Percentiles rank a stretch among this genome's conserved stretches.
phyloP scores from a whole-genome alignment of 495 filamentous ascomycete species.

The Stereocaulon alpinum region DNA sequence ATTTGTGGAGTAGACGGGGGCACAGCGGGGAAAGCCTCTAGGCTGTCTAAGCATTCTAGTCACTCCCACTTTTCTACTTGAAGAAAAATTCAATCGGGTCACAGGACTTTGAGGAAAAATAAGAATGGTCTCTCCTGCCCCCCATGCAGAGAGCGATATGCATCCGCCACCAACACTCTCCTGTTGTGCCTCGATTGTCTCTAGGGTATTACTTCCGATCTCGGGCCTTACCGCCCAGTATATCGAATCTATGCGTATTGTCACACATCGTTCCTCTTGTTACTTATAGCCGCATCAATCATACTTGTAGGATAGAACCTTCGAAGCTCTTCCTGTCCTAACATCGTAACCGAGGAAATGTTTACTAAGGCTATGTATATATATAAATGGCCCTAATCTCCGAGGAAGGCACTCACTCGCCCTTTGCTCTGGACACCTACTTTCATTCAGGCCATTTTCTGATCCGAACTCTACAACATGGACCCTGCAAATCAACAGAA shows the following conservation, averaged over 20 bases:
- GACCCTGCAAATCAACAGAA: conserved; percentile 34
- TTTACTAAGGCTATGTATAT: neutral
- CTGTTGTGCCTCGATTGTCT: neutral
- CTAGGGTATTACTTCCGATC: conserved; percentile 10
- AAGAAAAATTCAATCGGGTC: conserved; percentile 11
- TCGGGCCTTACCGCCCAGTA: conserved; percentile 14
- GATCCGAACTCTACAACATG: conserved; percentile 26
- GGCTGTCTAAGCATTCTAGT: neutral
- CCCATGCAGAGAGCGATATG: conserved; percentile 1
- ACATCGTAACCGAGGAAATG: neutral
- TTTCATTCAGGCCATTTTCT: neutral
- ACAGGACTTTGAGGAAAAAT: conserved; percentile 10
- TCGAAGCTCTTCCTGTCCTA: neutral
- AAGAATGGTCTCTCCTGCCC: neutral
- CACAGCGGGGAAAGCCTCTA: neutral
- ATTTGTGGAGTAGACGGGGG: conserved; percentile 7
- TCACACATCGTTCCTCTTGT: neutral
- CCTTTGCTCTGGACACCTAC: neutral
- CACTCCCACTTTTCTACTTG: neutral
- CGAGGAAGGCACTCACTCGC: neutral
- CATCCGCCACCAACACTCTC: conserved; percentile 8
- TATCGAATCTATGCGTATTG: neutral
- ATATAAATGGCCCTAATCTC: neutral
- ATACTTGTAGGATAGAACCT: neutral
- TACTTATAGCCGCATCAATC: conserved; percentile 15